phyloP scores from a whole-genome alignment of 345 rosid species.

The Sonneratia caseolaris region DNA sequence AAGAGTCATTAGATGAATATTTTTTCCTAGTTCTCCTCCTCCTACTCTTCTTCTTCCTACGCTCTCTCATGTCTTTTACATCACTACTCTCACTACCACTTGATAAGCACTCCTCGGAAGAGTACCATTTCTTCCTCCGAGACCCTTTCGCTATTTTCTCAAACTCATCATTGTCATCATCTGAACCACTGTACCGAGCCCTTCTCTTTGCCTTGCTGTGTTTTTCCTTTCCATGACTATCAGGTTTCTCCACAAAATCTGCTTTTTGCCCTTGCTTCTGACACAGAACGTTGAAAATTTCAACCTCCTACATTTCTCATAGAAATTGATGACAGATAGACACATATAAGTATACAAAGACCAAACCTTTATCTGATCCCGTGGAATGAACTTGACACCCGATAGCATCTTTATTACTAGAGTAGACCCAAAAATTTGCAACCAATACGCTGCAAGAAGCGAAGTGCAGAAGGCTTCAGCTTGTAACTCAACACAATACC shows the following conservation, averaged over 20 bases:
- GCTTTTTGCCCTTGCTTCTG: slow-evolving; percentile 31
- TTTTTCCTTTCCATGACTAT: slow-evolving; percentile 26
- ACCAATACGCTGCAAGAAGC: background rate
- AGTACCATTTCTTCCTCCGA: slow-evolving; percentile 57
- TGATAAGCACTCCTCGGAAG: slow-evolving; percentile 38
- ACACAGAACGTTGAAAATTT: slow-evolving; percentile 2
- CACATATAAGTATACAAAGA: background rate
- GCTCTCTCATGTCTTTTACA: slow-evolving; percentile 13
- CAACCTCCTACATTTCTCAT: background rate
- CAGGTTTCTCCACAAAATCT: slow-evolving; percentile 20
- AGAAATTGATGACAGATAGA: background rate
- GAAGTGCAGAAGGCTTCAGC: background rate
- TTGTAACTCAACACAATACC: background rate
- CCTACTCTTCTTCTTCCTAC: slow-evolving; percentile 21
- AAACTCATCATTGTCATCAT: slow-evolving; percentile 45
- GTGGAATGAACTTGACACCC: slow-evolving; percentile 67
- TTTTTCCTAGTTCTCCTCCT: slow-evolving; percentile 17
- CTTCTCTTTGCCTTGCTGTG: slow-evolving; percentile 23
- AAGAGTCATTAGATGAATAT: slow-evolving; percentile 20
- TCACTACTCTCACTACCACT: slow-evolving; percentile 13
- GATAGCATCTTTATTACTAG: slow-evolving; percentile 38
- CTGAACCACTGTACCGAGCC: slow-evolving; percentile 21
- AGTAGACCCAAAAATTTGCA: background rate
- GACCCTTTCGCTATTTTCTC: slow-evolving; percentile 33
- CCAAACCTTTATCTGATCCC: slow-evolving; percentile 39